phyloP scores from a whole-genome alignment of 345 rosid species.

The Eucalyptus leucophloia region DNA sequence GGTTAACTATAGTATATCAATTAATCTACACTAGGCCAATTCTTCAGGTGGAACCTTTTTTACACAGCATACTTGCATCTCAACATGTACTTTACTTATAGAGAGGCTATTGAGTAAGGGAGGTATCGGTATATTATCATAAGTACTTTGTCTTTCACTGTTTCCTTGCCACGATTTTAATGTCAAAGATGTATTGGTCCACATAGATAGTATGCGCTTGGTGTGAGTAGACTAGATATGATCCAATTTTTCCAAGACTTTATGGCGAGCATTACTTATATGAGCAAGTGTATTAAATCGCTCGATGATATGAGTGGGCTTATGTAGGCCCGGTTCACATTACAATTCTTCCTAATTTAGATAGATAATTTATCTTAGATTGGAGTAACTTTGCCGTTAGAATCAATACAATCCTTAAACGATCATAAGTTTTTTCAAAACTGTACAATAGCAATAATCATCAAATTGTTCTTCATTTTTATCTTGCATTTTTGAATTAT shows the following conservation, averaged over 20 bases:
- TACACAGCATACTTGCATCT: not conserved
- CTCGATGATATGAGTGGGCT: not conserved
- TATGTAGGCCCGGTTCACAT: not conserved
- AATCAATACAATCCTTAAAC: not conserved
- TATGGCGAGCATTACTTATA: not conserved
- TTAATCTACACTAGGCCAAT: not conserved
- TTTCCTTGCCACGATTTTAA: not conserved
- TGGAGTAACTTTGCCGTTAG: not conserved
- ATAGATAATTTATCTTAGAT: not conserved
- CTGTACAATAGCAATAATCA: not conserved
- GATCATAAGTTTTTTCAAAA: not conserved
- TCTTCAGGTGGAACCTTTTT: not conserved
- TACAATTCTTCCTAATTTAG: not conserved
- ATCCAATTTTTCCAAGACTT: not conserved
- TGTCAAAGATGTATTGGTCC: not conserved
- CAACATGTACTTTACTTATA: too few species aligned
- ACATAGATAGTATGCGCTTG: not conserved
- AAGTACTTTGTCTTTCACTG: not conserved
- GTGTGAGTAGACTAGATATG: not conserved
- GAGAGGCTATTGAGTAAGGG: not conserved
- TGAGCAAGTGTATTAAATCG: not conserved
- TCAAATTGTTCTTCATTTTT: not conserved
- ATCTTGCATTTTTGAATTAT: not conserved
- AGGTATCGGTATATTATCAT: not conserved
- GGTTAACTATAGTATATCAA: not conserved